Evolutionary conservation across 2,329 filamentous ascomycete species (phyloP), one percentile per base, ranked within the genome.

Genomic region (Pseudogymnoascus sp.): DNA sequence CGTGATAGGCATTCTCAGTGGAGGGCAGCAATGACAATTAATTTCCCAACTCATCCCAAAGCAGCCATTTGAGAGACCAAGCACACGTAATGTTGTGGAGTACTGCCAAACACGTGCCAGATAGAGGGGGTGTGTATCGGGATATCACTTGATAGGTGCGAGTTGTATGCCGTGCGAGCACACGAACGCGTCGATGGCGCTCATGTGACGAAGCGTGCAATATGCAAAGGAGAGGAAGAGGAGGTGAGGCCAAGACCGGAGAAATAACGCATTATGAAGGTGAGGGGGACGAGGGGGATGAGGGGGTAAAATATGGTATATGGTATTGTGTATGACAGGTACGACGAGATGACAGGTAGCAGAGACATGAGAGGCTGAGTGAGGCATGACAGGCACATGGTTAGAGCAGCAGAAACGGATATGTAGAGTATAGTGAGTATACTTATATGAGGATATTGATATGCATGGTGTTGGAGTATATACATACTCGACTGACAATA

Each of bases 141-240:
- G 10, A 33, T 56, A 56, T 56, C n/a, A 56, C 50, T 56, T 56
- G 50, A 56, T 56, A 56, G 50, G 26, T 14, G 50, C n/a, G 28
- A 19, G 28, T 26, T 10, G 2, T 22, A 56, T 19, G 50, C 11
- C 33, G 50, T 56, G 50, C 28, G 50, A 56, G 50, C 28, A 33
- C 35, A 56, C 50, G 28, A 56, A 35, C 12, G 8, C 50, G 50
- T 56, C 50, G 7, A 33, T 56, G 50, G 50, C 16, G n/a, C 50
- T 33, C 50, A 56, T 56, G 50, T 56, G 50, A 56, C 10, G 50
- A 33, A 19, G n/a, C n/a, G 5, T 56, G 50, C 10, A 56, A 56
- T 33, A 33, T 33, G n/a, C 4, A n/a, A 31, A 56, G 5, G 50
- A 31, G 26, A 7, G 50, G n/a, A 33, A 19, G 10, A 33, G 5